Evolutionary conservation across 148 eudicot genomes (phyloP).

Genomic region (Cornus suecica): DNA sequence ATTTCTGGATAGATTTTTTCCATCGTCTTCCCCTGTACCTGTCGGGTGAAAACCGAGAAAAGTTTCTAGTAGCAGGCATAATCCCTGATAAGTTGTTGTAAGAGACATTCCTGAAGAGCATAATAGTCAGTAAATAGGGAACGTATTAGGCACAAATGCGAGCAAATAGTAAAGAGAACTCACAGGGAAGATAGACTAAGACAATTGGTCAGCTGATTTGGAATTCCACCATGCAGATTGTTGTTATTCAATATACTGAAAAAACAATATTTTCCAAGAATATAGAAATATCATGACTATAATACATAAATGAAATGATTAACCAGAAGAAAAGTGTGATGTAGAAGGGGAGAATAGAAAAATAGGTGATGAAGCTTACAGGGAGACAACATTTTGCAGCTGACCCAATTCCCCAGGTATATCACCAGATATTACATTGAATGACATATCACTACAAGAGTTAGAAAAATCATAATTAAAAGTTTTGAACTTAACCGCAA

Average conservation of each 20-base stretch:
- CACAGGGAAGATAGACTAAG: constrained; percentile 55
- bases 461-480: not conserved
- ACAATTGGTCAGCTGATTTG: constrained; percentile 54
- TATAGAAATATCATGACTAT: too few relatives aligned
- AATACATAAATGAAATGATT: too few relatives aligned
- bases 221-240: constrained; percentile 48
- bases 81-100: constrained; percentile 62
- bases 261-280: not conserved
- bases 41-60: constrained; percentile 51
- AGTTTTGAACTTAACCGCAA: too few relatives aligned
- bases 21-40: constrained; percentile 29
- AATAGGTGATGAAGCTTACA: constrained; percentile 32
- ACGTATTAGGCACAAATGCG: not conserved
- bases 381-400: constrained; percentile 47
- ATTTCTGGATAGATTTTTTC: not conserved
- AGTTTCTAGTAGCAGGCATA: constrained; percentile 40
- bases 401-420: constrained; percentile 64
- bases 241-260: constrained; percentile 59
- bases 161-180: constrained; percentile 17
- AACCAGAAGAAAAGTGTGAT: not conserved
- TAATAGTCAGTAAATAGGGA: constrained; percentile 3
- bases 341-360: not conserved
- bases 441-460: constrained; percentile 50
- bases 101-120: constrained; percentile 52
- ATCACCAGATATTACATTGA: constrained; percentile 42